A percentile compares a stretch with the other conserved stretches of the same genome.
phyloP scores from a whole-genome alignment of 768 basidiomycete species.

The Pseudohyphozyma bogoriensis region DNA sequence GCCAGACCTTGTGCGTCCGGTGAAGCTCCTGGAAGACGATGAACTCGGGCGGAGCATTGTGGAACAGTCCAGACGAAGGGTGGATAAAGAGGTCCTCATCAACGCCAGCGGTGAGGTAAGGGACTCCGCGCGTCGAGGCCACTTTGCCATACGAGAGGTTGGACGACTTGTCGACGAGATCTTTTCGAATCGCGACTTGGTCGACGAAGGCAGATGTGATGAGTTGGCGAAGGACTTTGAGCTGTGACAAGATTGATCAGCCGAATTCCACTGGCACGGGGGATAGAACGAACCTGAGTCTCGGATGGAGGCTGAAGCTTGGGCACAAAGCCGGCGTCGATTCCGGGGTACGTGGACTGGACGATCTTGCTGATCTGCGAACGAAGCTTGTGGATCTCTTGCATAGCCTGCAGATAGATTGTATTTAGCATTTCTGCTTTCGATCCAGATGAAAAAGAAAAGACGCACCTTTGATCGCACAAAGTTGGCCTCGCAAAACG shows the following conservation, averaged over 20 bases:
- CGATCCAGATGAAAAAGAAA: background rate
- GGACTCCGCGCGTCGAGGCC: slow-evolving; percentile 63
- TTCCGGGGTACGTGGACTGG: slow-evolving; percentile 59
- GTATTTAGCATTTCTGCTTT: slow-evolving; percentile 4
- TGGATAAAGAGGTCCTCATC: slow-evolving; percentile 84
- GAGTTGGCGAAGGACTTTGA: slow-evolving; percentile 82
- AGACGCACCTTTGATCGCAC: slow-evolving; percentile 67
- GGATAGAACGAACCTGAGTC: slow-evolving; percentile 51
- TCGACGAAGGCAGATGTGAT: slow-evolving; percentile 85
- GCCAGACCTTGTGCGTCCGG: slow-evolving; percentile 59
- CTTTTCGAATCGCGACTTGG: slow-evolving; percentile 84
- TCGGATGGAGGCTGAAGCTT: slow-evolving; percentile 66
- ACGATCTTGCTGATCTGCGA: slow-evolving; percentile 81
- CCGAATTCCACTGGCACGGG: background rate
- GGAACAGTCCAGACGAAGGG: slow-evolving; percentile 69
- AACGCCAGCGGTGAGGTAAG: slow-evolving; percentile 72
- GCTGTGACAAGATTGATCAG: slow-evolving; percentile 42
- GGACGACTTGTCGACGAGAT: slow-evolving; percentile 53
- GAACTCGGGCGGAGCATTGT: slow-evolving; percentile 67
- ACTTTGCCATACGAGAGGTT: slow-evolving; percentile 48
- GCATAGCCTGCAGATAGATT: slow-evolving; percentile 71
- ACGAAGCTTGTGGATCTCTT: slow-evolving; percentile 92
- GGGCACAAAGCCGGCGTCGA: slow-evolving; percentile 51
- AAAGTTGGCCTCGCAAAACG: slow-evolving; percentile 82
- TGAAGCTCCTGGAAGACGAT: slow-evolving; percentile 74